phyloP scores from a whole-genome alignment of 176 grass and related monocot genomes.

The Saccharum spontaneum region DNA sequence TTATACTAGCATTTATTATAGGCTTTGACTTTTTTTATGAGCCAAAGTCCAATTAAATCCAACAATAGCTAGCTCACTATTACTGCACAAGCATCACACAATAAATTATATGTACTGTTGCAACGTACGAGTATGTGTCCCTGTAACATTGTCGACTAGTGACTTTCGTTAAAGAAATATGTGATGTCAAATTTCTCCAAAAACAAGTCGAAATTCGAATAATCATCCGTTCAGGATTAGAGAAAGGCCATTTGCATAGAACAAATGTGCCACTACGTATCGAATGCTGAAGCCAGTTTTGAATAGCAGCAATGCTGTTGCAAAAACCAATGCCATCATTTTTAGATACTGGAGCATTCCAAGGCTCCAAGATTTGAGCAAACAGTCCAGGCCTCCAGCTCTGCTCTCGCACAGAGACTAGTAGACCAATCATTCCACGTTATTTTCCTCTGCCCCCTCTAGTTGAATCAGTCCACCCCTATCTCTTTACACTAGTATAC shows the following conservation, averaged over 20 bases:
- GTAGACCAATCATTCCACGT: not conserved
- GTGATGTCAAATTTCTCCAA: not conserved
- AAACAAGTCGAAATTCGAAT: not conserved
- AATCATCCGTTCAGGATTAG: too few relatives aligned
- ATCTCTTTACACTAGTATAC: not conserved
- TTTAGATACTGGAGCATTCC: not conserved
- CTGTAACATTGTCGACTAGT: too few relatives aligned
- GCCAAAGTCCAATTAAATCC: too few relatives aligned
- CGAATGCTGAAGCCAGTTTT: too few relatives aligned
- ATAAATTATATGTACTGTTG: not conserved
- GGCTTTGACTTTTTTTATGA: not conserved
- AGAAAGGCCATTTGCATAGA: too few relatives aligned
- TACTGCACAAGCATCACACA: not conserved
- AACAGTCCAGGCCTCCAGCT: not conserved
- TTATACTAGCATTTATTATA: too few relatives aligned
- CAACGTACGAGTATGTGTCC: too few relatives aligned
- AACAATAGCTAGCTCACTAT: too few relatives aligned
- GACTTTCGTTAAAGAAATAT: not conserved
- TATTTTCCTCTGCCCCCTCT: not conserved
- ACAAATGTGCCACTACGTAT: too few relatives aligned
- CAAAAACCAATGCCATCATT: not conserved
- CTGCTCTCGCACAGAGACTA: not conserved
- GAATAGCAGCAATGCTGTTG: too few relatives aligned
- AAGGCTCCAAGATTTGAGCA: not conserved
- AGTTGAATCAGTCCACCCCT: conserved; percentile 3